Percentiles rank a stretch among this genome's conserved stretches.
Conservation (phyloP, 345 rosid genomes). For the Brassica incana region DNA sequence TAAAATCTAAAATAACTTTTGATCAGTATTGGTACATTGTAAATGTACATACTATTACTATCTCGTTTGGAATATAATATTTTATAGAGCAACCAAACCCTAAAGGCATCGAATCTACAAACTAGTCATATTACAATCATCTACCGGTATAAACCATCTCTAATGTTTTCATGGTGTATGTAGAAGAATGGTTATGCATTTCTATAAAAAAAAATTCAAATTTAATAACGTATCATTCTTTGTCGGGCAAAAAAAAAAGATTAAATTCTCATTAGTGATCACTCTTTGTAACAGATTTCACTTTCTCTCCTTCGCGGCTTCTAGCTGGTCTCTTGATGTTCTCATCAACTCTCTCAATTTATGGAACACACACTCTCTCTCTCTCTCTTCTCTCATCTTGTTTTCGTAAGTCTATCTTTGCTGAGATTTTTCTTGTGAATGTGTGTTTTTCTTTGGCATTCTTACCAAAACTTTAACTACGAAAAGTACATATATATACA, state of each 20-base stretch:
- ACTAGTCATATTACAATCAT: neutral
- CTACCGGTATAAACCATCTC: neutral
- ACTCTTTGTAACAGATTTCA: constrained; percentile 24
- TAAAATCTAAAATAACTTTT: neutral
- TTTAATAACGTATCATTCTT: neutral
- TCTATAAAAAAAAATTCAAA: neutral
- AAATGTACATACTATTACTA: neutral
- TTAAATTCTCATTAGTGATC: neutral
- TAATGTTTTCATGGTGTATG: neutral
- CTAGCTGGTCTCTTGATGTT: constrained; percentile 43
- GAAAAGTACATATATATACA: neutral
- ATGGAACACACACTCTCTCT: neutral
- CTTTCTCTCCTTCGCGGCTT: constrained; percentile 34
- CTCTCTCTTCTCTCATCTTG: neutral
- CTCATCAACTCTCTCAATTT: constrained; percentile 18
- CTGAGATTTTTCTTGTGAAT: constrained; percentile 1
- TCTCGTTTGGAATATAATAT: neutral
- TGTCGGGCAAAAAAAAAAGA: neutral
- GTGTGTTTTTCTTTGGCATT: neutral
- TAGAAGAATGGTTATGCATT: neutral
- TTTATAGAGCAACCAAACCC: neutral
- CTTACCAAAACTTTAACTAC: neutral
- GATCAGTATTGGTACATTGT: neutral
- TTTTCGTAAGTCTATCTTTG: neutral
- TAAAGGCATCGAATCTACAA: neutral